phyloP scores from a whole-genome alignment of 2,329 filamentous ascomycete genomes.

The Cladobotryum mycophilum region DNA sequence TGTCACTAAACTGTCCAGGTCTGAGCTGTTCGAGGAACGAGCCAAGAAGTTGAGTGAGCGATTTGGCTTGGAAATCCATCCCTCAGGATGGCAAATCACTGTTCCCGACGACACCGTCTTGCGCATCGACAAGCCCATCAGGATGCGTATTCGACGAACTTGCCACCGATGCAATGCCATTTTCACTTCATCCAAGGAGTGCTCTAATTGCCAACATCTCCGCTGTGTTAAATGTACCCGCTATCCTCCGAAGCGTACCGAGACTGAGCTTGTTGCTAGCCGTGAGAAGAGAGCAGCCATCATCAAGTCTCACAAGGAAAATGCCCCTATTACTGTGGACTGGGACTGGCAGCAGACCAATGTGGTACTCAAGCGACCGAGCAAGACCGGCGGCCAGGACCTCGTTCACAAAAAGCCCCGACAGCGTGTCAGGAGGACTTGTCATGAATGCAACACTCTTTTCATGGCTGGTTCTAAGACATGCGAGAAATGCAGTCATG shows the following conservation, averaged over 20 bases:
- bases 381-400: constrained; percentile 62
- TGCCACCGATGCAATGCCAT: constrained; percentile 76
- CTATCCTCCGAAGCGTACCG: constrained; percentile 60
- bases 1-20: constrained; percentile 38
- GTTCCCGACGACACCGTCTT: constrained; percentile 48
- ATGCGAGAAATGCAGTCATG: constrained; percentile 64
- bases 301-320: constrained; percentile 51
- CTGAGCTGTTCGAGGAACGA: constrained; percentile 50
- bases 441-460: constrained; percentile 64
- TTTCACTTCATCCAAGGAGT: constrained; percentile 68
- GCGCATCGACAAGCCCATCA: constrained; percentile 68
- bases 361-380: constrained; percentile 55
- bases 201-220: constrained; percentile 68
- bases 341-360: constrained; percentile 41
- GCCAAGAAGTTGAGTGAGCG: constrained; percentile 49
- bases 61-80: constrained; percentile 50
- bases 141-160: constrained; percentile 69
- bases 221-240: constrained; percentile 77
- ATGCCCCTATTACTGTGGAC: constrained; percentile 46
- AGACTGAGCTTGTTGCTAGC: constrained; percentile 47
- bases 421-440: constrained; percentile 68
- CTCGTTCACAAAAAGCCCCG: constrained; percentile 64
- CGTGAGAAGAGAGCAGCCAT: constrained; percentile 45
- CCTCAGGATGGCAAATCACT: constrained; percentile 45
- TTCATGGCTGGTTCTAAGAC: constrained; percentile 55